A percentile compares a stretch with the other conserved stretches of the same genome.
These are phyloP conservation scores for Sarocladium strictum DNA, from an alignment of 2,329 filamentous ascomycete genomes.

Conservation along the genomic window DNA sequence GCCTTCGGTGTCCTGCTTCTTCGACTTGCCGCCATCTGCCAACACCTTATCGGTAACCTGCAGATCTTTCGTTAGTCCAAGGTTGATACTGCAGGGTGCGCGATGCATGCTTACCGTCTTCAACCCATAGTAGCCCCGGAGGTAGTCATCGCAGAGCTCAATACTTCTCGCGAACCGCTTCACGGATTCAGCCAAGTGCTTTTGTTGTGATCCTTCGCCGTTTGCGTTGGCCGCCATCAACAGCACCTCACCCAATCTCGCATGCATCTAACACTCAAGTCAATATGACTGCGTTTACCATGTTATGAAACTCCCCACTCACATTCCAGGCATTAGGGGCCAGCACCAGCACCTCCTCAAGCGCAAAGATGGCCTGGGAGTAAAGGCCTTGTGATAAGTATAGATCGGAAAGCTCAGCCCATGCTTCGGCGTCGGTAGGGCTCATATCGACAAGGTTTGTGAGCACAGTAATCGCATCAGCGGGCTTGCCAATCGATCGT, in stretches of 20 bases:
- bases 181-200: conserved; percentile 64
- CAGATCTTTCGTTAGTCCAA: conserved; percentile 8
- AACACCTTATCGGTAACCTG: conserved; percentile 48
- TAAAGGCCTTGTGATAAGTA: conserved; percentile 77
- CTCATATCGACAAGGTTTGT: conserved; percentile 72
- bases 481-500: conserved; percentile 60
- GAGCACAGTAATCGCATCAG: conserved; percentile 70
- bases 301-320: conserved; percentile 26
- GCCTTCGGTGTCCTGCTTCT: conserved; percentile 40
- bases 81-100: neutral
- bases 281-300: neutral
- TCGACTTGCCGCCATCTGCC: conserved; percentile 32
- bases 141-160: conserved; percentile 88
- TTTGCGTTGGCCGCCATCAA: conserved; percentile 59
- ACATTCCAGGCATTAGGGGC: conserved; percentile 95
- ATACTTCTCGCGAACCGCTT: conserved; percentile 86
- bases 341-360: conserved; percentile 85
- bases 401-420: conserved; percentile 84
- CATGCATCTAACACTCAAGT: conserved; percentile 63
- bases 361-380: conserved; percentile 75
- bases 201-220: conserved; percentile 34
- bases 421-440: conserved; percentile 87
- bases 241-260: conserved; percentile 75
- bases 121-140: conserved; percentile 88
- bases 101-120: conserved; percentile 55